Evolutionary conservation across 305 asterid genomes (phyloP).

Genomic region (Fraxinus dipetala): DNA sequence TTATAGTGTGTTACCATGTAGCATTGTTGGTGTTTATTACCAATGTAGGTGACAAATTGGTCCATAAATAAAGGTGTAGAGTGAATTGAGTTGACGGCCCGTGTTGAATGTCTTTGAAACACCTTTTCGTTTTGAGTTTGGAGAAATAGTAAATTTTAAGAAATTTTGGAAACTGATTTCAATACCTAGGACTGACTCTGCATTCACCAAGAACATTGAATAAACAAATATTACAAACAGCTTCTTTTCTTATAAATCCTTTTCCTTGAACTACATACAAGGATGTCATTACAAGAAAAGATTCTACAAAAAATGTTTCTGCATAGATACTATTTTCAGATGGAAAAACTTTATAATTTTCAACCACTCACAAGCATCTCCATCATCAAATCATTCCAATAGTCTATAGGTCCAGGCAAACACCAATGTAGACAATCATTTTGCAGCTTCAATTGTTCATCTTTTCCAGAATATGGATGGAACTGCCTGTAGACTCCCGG

Average conservation of each 20-base stretch:
- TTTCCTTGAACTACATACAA: not conserved
- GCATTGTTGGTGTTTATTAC: not conserved
- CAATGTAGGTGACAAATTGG: too few relatives aligned
- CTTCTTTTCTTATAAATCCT: not conserved
- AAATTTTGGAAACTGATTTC: too few relatives aligned
- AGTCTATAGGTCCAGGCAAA: slow-evolving; percentile 87
- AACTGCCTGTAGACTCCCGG: slow-evolving; percentile 65
- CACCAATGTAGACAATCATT: slow-evolving; percentile 95
- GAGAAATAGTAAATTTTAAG: not conserved
- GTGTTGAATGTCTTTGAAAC: not conserved
- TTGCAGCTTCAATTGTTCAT: slow-evolving; percentile 43
- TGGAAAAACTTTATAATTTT: not conserved
- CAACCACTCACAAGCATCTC: slow-evolving; percentile 41
- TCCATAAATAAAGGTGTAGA: too few relatives aligned
- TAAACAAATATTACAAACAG: not conserved
- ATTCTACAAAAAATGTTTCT: not conserved
- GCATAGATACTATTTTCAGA: not conserved
- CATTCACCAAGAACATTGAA: not conserved
- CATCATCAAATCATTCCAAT: slow-evolving; percentile 77
- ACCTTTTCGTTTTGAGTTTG: not conserved
- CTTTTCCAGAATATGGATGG: slow-evolving; percentile 54
- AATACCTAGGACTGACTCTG: not conserved
- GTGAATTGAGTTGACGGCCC: not conserved
- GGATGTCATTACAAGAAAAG: not conserved
- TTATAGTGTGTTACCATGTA: too few relatives aligned